phyloP scores from a whole-genome alignment of 352 stramenopile species.

The Albugo candida region DNA sequence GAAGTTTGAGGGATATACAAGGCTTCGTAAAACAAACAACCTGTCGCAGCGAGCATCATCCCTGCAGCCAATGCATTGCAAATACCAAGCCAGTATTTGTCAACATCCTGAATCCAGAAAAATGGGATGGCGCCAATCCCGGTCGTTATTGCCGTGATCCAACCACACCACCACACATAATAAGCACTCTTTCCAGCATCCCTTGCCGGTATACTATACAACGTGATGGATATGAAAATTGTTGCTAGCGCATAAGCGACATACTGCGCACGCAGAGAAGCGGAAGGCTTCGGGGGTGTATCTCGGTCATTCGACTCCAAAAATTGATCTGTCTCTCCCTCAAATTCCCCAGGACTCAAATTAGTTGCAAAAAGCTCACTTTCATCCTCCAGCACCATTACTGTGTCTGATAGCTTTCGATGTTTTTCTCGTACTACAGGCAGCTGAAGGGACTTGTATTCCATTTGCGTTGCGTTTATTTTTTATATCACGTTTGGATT shows the following conservation, averaged over 20 bases:
- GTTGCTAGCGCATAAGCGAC: conserved; percentile 27
- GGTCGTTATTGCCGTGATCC: conserved; percentile 92
- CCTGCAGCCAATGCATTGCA: conserved; percentile 89
- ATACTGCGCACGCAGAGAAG: conserved; percentile 9
- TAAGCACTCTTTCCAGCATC: conserved; percentile 33
- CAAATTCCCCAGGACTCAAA: conserved; percentile 1
- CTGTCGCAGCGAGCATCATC: conserved; percentile 96
- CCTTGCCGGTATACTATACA: conserved; percentile 34
- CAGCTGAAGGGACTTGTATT: not conserved
- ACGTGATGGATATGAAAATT: conserved; percentile 32
- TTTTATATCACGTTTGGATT: too few relatives aligned
- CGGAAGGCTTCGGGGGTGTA: too few relatives aligned
- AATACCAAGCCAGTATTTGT: conserved; percentile 88
- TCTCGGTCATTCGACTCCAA: conserved; percentile 10
- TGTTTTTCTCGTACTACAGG: not conserved
- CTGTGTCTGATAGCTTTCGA: not conserved
- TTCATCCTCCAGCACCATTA: conserved; percentile 5
- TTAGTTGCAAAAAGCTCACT: conserved; percentile 3
- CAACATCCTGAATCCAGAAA: conserved; percentile 82
- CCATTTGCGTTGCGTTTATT: not conserved
- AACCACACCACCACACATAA: conserved; percentile 96
- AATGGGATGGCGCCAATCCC: conserved; percentile 90
- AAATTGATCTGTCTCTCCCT: conserved; percentile 5
- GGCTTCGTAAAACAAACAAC: conserved; percentile 88
- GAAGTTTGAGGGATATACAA: conserved; percentile 54